A percentile compares a stretch with the other conserved stretches of the same genome.
Conservation (phyloP, 192 early-diverging fungal species). For the Phlyctochytrium arcticum region DNA sequence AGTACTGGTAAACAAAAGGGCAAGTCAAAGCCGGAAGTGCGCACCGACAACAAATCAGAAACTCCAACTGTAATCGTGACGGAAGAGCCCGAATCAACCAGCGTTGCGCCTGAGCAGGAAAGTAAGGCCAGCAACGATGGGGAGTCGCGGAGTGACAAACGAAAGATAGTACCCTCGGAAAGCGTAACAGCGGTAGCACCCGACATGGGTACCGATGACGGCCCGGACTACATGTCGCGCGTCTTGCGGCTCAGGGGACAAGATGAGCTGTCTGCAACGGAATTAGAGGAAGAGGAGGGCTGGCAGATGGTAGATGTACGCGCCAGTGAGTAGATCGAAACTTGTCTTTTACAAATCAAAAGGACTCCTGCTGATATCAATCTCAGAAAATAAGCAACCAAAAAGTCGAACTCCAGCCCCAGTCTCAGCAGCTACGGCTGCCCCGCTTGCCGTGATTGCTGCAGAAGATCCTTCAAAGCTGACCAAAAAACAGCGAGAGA, state of each 20-base stretch:
- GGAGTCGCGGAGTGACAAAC: too few relatives aligned
- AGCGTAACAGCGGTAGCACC: neutral
- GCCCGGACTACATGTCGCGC: neutral
- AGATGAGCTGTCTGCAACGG: neutral
- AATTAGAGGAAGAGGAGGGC: conserved; percentile 20
- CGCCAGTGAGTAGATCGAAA: neutral
- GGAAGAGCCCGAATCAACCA: neutral
- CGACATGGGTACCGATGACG: neutral
- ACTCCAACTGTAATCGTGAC: too few relatives aligned
- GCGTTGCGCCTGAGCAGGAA: neutral
- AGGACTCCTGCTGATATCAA: neutral
- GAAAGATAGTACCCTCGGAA: neutral
- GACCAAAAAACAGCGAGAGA: conserved; percentile 35
- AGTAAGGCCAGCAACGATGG: too few relatives aligned
- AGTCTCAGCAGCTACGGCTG: neutral
- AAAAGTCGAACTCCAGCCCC: neutral
- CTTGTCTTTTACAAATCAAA: neutral
- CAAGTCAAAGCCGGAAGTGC: too few relatives aligned
- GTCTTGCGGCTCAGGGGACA: conserved; percentile 9
- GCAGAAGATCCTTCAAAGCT: neutral
- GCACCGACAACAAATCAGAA: too few relatives aligned
- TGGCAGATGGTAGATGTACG: conserved; percentile 26
- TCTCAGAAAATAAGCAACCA: neutral
- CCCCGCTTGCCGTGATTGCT: neutral
- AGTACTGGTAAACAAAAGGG: too few relatives aligned